phyloP scores from a whole-genome alignment of 169 alveolate species.

The Cryptosporidium parvum region DNA sequence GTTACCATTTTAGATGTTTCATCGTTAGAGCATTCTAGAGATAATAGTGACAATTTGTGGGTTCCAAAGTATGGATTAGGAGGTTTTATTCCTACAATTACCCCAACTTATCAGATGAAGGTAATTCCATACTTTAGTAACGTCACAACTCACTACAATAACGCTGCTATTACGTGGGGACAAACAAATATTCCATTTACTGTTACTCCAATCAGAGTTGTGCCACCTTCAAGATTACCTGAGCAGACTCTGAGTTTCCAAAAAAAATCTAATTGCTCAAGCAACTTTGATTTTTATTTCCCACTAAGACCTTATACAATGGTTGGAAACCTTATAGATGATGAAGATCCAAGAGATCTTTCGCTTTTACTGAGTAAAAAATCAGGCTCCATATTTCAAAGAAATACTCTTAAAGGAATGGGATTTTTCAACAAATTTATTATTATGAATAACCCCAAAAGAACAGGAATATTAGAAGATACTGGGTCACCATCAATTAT shows the following conservation, averaged over 20 bases:
- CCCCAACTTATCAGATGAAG: constrained; percentile 70
- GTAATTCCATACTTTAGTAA: constrained; percentile 58
- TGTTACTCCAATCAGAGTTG: constrained; percentile 63
- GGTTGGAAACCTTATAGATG: not conserved
- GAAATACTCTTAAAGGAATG: constrained; percentile 52
- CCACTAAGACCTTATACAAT: constrained; percentile 55
- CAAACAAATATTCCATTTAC: constrained; percentile 59
- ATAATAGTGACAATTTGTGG: constrained; percentile 23
- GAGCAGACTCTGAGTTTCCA: not conserved
- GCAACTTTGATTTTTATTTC: constrained; percentile 52
- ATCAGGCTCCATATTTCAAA: constrained; percentile 34
- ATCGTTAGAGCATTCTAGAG: not conserved
- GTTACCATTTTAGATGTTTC: constrained; percentile 41
- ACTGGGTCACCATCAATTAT: constrained; percentile 42
- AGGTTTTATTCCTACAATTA: constrained; percentile 56
- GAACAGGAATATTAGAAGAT: constrained; percentile 21
- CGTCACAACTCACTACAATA: constrained; percentile 39
- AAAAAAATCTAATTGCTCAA: constrained; percentile 38
- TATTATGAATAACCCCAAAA: constrained; percentile 44
- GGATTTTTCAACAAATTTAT: constrained; percentile 60
- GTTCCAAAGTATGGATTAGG: constrained; percentile 56
- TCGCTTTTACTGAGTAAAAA: constrained; percentile 27
- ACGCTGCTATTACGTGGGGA: constrained; percentile 76
- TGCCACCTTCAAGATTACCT: constrained; percentile 69
- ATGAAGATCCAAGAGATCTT: constrained; percentile 15